phyloP scores from a whole-genome alignment of 192 early-diverging fungal genomes.

The Coemansia aciculifera region DNA sequence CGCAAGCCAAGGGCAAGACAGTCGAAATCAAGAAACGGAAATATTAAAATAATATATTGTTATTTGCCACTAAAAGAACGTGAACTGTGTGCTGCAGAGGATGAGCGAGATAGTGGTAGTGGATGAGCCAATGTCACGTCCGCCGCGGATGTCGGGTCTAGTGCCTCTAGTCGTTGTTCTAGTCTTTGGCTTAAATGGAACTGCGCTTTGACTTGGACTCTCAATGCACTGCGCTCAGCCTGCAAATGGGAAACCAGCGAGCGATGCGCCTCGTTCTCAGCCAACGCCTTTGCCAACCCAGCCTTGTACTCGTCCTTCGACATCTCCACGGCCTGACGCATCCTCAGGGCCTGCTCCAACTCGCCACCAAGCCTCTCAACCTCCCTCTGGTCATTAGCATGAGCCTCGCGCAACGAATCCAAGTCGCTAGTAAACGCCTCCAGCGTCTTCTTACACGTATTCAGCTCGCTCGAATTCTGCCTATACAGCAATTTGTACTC shows the following conservation, averaged over 20 bases:
- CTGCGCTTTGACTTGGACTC: conserved; percentile 51
- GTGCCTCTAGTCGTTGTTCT: conserved; percentile 41
- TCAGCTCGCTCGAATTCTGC: conserved; percentile 30
- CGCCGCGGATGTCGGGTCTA: conserved; percentile 22
- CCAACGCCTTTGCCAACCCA: conserved; percentile 35
- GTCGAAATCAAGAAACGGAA: conserved; percentile 52
- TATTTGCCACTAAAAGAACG: conserved; percentile 24
- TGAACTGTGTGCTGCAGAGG: conserved; percentile 46
- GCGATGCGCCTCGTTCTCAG: conserved; percentile 36
- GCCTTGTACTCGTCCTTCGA: conserved; percentile 56
- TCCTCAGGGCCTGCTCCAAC: conserved; percentile 22
- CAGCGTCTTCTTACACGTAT: conserved; percentile 22
- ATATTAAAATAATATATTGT: conserved; percentile 25
- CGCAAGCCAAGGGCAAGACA: conserved; percentile 57
- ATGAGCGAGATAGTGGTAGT: conserved; percentile 17
- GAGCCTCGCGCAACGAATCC: conserved; percentile 23
- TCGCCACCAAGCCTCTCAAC: conserved; percentile 22
- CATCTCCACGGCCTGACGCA: conserved; percentile 44
- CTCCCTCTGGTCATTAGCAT: conserved; percentile 19
- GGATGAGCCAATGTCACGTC: not conserved
- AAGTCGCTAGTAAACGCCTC: conserved; percentile 32
- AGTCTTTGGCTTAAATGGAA: conserved; percentile 51
- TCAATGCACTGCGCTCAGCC: conserved; percentile 41
- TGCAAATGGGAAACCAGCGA: conserved; percentile 34
- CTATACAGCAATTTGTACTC: conserved; percentile 36